These are phyloP conservation scores for Leccinum subgranulosum DNA, from an alignment of 768 basidiomycete species.

Conservation along the genomic window DNA sequence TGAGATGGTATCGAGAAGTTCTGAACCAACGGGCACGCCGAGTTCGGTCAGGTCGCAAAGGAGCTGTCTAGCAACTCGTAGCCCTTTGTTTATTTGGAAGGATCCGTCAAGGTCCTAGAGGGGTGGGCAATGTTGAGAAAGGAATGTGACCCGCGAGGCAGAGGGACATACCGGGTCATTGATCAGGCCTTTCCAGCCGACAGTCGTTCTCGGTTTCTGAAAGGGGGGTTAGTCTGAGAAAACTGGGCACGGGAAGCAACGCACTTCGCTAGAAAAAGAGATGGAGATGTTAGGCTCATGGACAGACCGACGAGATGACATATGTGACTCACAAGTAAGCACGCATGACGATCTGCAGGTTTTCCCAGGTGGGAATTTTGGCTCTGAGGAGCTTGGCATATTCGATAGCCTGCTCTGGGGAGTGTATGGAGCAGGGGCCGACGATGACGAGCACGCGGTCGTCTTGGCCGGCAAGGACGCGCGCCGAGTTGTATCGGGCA, in stretches of 20 bases:
- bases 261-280: slow-evolving; percentile 36
- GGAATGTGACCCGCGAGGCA: background rate
- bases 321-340: slow-evolving; percentile 83
- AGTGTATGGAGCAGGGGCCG: slow-evolving; percentile 96
- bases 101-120: slow-evolving; percentile 79
- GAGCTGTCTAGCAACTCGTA: slow-evolving; percentile 82
- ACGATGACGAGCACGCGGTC: slow-evolving; percentile 87
- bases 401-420: slow-evolving; percentile 77
- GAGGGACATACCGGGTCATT: slow-evolving; percentile 66
- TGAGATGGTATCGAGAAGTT: slow-evolving; percentile 82
- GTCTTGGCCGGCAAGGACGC: slow-evolving; percentile 80
- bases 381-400: slow-evolving; percentile 73
- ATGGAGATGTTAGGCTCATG: slow-evolving; percentile 36
- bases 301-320: background rate
- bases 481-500: slow-evolving; percentile 75
- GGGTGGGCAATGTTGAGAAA: background rate
- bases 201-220: slow-evolving; percentile 94
- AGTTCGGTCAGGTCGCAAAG: slow-evolving; percentile 87
- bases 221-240: slow-evolving; percentile 8
- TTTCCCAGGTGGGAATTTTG: slow-evolving; percentile 63
- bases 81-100: slow-evolving; percentile 96
- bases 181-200: slow-evolving; percentile 95
- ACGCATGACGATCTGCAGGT: slow-evolving; percentile 92
- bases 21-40: slow-evolving; percentile 92
- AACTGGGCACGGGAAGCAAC: background rate